Base-by-base conservation (phyloP, 2,329 filamentous ascomycete species). In the Diaporthe ampelina region DNA sequence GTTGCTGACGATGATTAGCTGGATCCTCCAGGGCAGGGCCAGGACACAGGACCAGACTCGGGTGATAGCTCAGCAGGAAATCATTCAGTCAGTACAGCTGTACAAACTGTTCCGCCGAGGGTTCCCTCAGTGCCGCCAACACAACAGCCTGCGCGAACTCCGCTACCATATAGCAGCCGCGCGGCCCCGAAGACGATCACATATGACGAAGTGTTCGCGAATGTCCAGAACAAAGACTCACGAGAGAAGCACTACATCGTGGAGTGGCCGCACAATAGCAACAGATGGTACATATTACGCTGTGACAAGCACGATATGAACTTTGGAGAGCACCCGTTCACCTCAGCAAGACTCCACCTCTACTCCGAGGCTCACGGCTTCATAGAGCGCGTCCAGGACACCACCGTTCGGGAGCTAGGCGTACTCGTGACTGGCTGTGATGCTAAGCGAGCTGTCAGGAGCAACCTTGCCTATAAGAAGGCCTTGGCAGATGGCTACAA, bases 161-260 rank as follows among this genome's bases (percentile, higher is more conserved):
- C 1, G 1, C 40, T 32, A 1, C 13, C 19, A 21, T 15, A 15
- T 3, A 24, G n/a, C 9, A 24, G 26, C 26, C 26, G 15, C 26
- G 10, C 21, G 4, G 11, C 6, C 57, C 13, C 1, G 11, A 26
- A 24, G 43, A 72, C 43, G 1, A 54, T 52, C 59, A n/a, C 29
- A 43, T 59, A 63, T 21, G 17, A 29, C 1, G 40, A 29, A 19
- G 29, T 59, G 19, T 26, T 63, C 29, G 19, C 21, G 6, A 37
- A 32, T 13, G 26, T 65, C 21, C 43, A 43, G 7, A 24, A n/a
- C 1, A 6, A 19, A 26, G 45, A n/a, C n/a, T 61, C 54, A 26
- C 21, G 29, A 17, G 57, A 72, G 1, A 72, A 63, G 45, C 59
- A 50, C 45, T 63, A 29, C 57, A 72, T 72, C n/a, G 24, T 63